A percentile compares a stretch with the other conserved stretches of the same genome.
These are phyloP conservation scores for Sisymbrium altissimum DNA, from an alignment of 345 rosid genomes.

Conservation along the genomic window DNA sequence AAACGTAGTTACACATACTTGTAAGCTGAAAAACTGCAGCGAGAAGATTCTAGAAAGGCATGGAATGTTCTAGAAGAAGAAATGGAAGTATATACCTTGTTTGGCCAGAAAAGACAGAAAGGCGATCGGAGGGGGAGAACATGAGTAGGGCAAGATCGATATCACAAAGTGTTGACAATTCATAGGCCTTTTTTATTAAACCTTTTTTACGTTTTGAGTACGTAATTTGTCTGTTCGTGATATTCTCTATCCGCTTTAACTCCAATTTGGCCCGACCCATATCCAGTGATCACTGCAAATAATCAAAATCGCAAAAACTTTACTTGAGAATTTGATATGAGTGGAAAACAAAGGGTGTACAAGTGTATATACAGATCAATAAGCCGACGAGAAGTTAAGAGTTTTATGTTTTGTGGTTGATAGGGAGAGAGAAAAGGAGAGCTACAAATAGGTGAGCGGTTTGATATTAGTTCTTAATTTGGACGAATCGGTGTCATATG, in stretches of 20 bases:
- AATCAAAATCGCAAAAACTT: background rate
- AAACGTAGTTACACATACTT: background rate
- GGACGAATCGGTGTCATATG: conserved; percentile 5
- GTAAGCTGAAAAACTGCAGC: background rate
- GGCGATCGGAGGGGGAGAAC: conserved; percentile 63
- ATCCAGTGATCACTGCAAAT: conserved; percentile 9
- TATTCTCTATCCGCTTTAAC: conserved; percentile 53
- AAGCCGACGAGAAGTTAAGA: background rate
- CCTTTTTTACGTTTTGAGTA: conserved; percentile 57
- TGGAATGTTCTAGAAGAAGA: conserved; percentile 4
- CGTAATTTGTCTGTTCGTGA: conserved; percentile 50
- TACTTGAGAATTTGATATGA: background rate
- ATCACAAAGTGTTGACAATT: conserved; percentile 56
- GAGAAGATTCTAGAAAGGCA: background rate
- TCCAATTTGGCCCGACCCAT: conserved; percentile 55
- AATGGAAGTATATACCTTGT: conserved; percentile 43
- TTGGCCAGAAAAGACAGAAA: conserved; percentile 50
- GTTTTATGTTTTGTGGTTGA: conserved; percentile 3
- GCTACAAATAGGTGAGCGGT: background rate
- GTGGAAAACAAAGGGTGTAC: background rate
- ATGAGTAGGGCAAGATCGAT: conserved; percentile 59
- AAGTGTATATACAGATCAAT: background rate
- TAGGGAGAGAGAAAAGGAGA: background rate
- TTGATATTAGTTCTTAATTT: background rate
- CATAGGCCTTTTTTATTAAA: conserved; percentile 56